phyloP scores from a whole-genome alignment of 2,329 filamentous ascomycete species.

The Calonectria multiphialidica region DNA sequence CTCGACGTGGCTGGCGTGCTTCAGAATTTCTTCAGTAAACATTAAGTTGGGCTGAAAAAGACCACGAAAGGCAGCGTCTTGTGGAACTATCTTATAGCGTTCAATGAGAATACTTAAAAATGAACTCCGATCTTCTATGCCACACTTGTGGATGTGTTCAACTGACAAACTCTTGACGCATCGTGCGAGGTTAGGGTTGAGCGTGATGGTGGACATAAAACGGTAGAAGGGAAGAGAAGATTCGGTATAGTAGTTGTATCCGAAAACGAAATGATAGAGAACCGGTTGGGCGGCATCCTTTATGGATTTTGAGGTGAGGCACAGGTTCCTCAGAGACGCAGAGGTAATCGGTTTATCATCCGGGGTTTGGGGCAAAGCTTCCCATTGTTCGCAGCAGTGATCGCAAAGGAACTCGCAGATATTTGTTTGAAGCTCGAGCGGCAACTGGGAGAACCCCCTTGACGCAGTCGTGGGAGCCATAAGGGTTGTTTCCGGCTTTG shows the following conservation, averaged over 20 bases:
- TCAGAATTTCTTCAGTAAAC: background rate
- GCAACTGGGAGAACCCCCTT: background rate
- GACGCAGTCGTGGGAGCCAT: background rate
- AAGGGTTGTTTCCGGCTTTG: background rate
- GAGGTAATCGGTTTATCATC: background rate
- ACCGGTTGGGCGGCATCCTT: background rate
- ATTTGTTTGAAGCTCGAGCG: slow-evolving; percentile 43
- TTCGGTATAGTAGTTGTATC: background rate
- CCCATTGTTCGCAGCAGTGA: background rate
- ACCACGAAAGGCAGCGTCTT: background rate
- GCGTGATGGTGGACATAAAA: background rate
- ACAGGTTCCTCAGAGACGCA: background rate
- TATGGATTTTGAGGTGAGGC: slow-evolving; percentile 9
- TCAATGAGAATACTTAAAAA: background rate
- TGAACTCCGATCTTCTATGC: background rate
- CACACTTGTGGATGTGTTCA: background rate
- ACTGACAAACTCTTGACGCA: background rate
- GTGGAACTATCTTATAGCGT: background rate
- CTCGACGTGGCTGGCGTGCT: background rate
- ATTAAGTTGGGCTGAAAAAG: background rate
- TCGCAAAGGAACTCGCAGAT: slow-evolving; percentile 47
- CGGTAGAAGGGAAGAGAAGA: background rate
- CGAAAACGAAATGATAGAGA: background rate
- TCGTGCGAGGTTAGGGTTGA: background rate
- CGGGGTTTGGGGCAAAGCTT: background rate